These are phyloP conservation scores for Chlamydomonas reinhardtii DNA, from an alignment of 163 green algal species.

Conservation along the genomic window DNA sequence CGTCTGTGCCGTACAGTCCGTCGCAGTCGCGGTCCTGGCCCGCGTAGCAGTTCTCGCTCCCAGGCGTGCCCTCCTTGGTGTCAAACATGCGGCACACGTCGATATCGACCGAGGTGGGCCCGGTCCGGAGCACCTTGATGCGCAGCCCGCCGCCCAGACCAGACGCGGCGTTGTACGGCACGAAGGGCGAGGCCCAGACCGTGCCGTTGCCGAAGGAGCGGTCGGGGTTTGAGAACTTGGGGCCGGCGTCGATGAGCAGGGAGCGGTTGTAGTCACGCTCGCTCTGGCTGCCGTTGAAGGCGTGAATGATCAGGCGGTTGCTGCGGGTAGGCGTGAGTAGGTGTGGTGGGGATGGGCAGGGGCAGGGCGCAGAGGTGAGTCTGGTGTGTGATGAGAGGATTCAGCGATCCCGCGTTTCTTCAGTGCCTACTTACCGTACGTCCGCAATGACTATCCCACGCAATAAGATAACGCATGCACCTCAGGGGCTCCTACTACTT, in stretches of 20 bases:
- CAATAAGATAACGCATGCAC: too few species aligned
- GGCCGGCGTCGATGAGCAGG: neutral
- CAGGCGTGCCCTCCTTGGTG: neutral
- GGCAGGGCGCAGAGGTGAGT: too few species aligned
- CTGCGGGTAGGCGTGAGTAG: too few species aligned
- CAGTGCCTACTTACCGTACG: too few species aligned
- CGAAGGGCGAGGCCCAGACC: neutral
- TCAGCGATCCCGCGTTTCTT: too few species aligned
- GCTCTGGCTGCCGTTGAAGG: neutral
- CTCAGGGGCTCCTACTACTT: too few species aligned
- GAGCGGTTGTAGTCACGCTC: neutral
- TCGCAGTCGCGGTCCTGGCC: constrained; percentile 2
- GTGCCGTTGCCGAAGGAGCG: neutral
- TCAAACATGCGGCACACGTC: constrained; percentile 3
- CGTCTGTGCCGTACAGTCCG: too few species aligned
- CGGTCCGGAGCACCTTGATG: neutral
- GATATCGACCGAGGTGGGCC: neutral
- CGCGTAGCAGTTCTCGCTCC: neutral
- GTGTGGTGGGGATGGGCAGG: too few species aligned
- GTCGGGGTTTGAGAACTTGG: neutral
- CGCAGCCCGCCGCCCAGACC: constrained; percentile 1
- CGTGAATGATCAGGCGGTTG: neutral
- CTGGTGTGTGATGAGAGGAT: too few species aligned
- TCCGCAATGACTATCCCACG: too few species aligned
- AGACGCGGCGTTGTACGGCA: neutral